Conservation (phyloP, 225 moss, liverwort and hornwort species). For the Polytrichum commune region DNA sequence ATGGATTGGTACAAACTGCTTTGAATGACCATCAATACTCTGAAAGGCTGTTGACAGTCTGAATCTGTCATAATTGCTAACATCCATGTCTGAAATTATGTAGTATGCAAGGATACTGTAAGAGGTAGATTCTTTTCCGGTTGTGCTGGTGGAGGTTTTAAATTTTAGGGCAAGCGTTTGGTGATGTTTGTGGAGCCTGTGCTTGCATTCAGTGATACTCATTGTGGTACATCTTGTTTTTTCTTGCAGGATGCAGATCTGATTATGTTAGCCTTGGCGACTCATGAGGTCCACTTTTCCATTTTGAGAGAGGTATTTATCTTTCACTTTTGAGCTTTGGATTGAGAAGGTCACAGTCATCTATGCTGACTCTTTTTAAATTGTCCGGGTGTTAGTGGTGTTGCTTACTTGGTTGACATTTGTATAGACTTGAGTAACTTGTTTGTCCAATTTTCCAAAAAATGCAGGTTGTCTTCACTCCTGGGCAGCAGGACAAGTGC, state of each 20-base stretch:
- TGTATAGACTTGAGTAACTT: conserved; percentile 1
- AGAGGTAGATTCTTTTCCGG: not conserved
- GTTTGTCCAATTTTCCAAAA: conserved; percentile 1
- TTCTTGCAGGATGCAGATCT: conserved; percentile 89
- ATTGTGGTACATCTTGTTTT: too few species aligned
- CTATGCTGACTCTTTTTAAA: too few species aligned
- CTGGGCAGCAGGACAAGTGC: conserved; percentile 98
- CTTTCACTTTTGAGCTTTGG: too few species aligned
- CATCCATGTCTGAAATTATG: not conserved
- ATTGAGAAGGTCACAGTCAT: too few species aligned
- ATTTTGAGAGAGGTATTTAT: conserved; percentile 81
- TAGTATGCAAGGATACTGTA: not conserved
- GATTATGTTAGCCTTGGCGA: conserved; percentile 97
- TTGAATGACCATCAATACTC: conserved; percentile 8
- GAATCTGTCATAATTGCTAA: too few species aligned
- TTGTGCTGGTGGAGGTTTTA: too few species aligned
- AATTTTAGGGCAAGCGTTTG: too few species aligned
- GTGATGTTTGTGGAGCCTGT: not conserved
- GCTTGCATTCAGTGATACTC: too few species aligned
- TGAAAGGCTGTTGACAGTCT: conserved; percentile 1
- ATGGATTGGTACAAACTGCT: conserved; percentile 59
- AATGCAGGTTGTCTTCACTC: conserved; percentile 88
- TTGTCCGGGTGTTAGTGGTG: too few species aligned
- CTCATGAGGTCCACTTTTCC: conserved; percentile 97
- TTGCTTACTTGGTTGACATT: not conserved